These are phyloP conservation scores for Ophidiomyces ophidiicola DNA, from an alignment of 2,329 filamentous ascomycete genomes.

Conservation along the genomic window DNA sequence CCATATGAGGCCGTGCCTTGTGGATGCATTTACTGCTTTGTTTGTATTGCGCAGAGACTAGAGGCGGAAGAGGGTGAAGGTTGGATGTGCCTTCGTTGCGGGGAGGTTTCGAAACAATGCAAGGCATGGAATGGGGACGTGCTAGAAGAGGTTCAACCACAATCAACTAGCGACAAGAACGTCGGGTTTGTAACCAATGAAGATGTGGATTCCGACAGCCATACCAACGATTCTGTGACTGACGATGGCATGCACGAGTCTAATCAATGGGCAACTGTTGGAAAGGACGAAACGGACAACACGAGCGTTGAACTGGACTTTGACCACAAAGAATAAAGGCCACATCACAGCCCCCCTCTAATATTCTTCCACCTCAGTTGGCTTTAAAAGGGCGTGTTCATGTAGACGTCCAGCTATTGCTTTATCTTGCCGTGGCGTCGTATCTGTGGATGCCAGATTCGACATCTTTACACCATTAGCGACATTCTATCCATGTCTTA, in stretches of 20 bases:
- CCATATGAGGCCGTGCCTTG: conserved; percentile 86
- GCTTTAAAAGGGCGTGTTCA: no score
- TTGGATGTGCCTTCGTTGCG: conserved; percentile 83
- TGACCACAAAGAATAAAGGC: conserved; percentile 6
- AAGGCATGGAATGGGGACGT: conserved; percentile 88
- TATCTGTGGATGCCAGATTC: no score
- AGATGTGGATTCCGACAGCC: conserved; percentile 15
- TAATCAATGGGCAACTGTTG: conserved; percentile 28
- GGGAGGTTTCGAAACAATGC: conserved; percentile 70
- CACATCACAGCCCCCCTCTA: no score
- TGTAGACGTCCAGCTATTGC: no score
- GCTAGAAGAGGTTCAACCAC: conserved; percentile 35
- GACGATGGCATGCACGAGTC: conserved; percentile 28
- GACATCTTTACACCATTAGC: no score
- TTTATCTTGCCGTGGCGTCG: no score
- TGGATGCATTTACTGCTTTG: conserved; percentile 89
- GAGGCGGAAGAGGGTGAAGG: conserved; percentile 91
- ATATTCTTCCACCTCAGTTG: no score
- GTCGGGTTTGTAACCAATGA: conserved; percentile 27
- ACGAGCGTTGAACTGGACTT: conserved; percentile 14
- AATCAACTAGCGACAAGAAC: conserved; percentile 28
- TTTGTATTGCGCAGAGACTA: conserved; percentile 79
- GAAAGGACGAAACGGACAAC: conserved; percentile 21
- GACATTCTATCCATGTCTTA: no score
- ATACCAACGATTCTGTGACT: conserved; percentile 17